Evolutionary conservation across 192 early-diverging fungal genomes (phyloP).

Genomic region (Umbelopsis vinacea): DNA sequence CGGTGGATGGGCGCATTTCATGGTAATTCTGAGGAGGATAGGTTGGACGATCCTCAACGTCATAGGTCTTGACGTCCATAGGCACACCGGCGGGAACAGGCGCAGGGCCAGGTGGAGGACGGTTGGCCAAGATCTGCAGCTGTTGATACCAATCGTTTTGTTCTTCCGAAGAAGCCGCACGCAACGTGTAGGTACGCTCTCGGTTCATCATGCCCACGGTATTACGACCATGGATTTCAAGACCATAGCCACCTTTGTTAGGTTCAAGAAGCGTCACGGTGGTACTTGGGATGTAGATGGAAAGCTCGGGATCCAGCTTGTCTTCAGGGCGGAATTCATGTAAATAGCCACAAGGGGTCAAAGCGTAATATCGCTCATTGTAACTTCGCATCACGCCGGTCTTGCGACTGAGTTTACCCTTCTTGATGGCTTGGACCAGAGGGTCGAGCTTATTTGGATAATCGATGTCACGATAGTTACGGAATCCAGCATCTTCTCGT

Average conservation of each 20-base stretch:
- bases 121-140: background rate
- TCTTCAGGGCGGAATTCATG: slow-evolving; percentile 43
- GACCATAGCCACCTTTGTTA: background rate
- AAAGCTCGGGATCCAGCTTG: slow-evolving; percentile 41
- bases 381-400: slow-evolving; percentile 49
- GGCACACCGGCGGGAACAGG: slow-evolving; percentile 11
- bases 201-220: slow-evolving; percentile 11
- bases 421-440: slow-evolving; percentile 40
- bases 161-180: background rate
- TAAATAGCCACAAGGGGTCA: slow-evolving; percentile 49
- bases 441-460: slow-evolving; percentile 48
- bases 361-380: slow-evolving; percentile 47
- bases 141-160: background rate
- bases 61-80: slow-evolving; percentile 7
- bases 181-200: slow-evolving; percentile 3
- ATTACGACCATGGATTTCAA: slow-evolving; percentile 12
- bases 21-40: slow-evolving; percentile 14
- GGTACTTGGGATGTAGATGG: slow-evolving; percentile 46
- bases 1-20: background rate
- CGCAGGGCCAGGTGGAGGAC: background rate
- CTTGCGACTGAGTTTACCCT: slow-evolving; percentile 42
- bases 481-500: slow-evolving; percentile 34
- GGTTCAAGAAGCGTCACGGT: slow-evolving; percentile 25
- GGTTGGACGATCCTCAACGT: background rate
- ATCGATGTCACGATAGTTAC: slow-evolving; percentile 41